Percentiles rank a stretch among this genome's conserved stretches.
Evolutionary conservation across 2,329 filamentous ascomycete genomes (phyloP).

Genomic region (Rhynchosporium agropyri): DNA sequence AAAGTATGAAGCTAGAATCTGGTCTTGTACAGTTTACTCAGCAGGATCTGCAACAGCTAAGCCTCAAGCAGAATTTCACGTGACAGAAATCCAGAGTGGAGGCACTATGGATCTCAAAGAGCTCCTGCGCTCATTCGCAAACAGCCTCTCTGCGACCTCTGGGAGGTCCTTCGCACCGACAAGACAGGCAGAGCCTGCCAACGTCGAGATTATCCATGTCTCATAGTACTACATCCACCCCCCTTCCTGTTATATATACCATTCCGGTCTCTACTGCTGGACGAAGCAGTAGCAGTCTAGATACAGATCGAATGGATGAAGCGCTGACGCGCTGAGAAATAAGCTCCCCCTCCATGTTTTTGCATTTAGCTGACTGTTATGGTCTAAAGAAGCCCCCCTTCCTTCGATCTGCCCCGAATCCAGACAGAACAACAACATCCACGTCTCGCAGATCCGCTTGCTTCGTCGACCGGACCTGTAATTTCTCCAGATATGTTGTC

Average conservation of each 20-base stretch:
- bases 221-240: neutral
- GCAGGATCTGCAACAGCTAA: no score
- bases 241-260: neutral
- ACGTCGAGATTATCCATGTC: neutral
- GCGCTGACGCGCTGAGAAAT: neutral
- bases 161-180: neutral
- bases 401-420: neutral
- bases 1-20: no score
- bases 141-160: neutral
- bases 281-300: neutral
- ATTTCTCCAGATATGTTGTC: conserved; percentile 2
- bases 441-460: conserved; percentile 3
- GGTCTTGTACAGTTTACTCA: no score
- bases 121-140: neutral
- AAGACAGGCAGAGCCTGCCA: neutral
- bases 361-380: neutral
- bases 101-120: no score
- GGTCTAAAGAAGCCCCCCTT: neutral
- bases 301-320: neutral
- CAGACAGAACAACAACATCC: neutral
- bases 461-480: neutral
- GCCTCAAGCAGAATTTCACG: no score
- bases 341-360: neutral
- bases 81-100: no score
- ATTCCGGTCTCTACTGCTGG: neutral